Base-by-base conservation (phyloP, 108 stramenopile genomes). In the Epipyxis sp. region DNA sequence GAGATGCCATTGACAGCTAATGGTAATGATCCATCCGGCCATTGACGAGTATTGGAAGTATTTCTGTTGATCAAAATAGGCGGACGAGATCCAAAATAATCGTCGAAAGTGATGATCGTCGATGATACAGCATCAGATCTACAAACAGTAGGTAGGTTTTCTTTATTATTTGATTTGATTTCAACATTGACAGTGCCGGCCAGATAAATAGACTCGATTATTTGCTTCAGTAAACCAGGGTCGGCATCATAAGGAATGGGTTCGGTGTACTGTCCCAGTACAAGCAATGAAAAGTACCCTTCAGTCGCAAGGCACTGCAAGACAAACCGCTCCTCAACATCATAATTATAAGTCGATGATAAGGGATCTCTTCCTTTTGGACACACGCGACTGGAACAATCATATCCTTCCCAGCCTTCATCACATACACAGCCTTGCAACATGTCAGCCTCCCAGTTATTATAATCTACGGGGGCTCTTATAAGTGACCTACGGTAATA, bases 361-460 rank as follows among this genome's bases (percentile, higher is more conserved):
- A 42, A 3, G 44, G 71, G 71, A 42, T 74, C 35, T 6, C 25
- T 37, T 3, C 71, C 71, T 27, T 54, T 27, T 3, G 71, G 71
- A 54, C 89, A 90, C 34, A 1, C 30, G 1, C 82, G 59, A 59
- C 59, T 34, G 3, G 81, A 79, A 86, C 89, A 90, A 54, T 87
- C 89, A 65, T 86, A 81, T 35, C 88, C 89, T 50, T 25, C 59
- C 68, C 78, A 87, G 25, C 82, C 88, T 1, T 42, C 32, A 61
- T 90, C 88, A 77, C 89, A 90, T 40, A 85, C 59, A 80, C 89
- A 90, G 42, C 86, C 87, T 30, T 82, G 67, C 29, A 88, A n/a
- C 68, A 50, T 40, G 32, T 90, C 68, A 40, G 88, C 86, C 39
- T 90, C 89, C 89, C 89, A 90, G 32, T 76, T 78, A 27, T 39